phyloP scores from a whole-genome alignment of 345 rosid species.

The Lenwebbia sp. region DNA sequence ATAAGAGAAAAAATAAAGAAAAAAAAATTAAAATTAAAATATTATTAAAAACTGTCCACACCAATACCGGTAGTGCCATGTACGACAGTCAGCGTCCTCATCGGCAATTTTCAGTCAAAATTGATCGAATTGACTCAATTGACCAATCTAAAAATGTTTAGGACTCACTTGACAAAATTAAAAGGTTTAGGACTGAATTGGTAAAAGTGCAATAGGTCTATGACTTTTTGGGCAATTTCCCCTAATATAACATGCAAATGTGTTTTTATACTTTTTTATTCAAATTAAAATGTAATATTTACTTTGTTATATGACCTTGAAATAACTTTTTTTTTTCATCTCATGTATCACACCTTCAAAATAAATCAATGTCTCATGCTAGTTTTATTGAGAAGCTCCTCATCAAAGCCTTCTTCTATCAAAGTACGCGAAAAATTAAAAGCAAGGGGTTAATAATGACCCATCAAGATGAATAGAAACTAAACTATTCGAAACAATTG shows the following conservation, averaged over 20 bases:
- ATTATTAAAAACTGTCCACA: no score
- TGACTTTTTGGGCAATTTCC: no score
- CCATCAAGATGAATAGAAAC: not conserved
- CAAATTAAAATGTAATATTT: not conserved
- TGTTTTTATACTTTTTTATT: not conserved
- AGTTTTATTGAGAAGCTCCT: not conserved
- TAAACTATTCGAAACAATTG: not conserved
- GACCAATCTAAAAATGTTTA: no score
- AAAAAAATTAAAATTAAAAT: no score
- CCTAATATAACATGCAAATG: not conserved
- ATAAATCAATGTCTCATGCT: not conserved
- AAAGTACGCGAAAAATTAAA: not conserved
- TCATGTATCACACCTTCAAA: not conserved
- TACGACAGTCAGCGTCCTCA: accelerated
- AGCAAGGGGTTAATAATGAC: not conserved
- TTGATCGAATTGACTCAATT: no score
- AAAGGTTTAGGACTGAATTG: no score
- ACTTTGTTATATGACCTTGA: not conserved
- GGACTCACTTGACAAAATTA: no score
- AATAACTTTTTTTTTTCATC: not conserved
- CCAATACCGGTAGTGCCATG: no score
- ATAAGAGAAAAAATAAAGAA: no score
- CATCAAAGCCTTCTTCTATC: not conserved
- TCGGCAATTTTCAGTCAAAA: no score
- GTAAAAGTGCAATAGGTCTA: no score